Evolutionary conservation across 106 monocot species (phyloP), one percentile per base, ranked within the genome.

Genomic region (Dendrobium huoshanense): DNA sequence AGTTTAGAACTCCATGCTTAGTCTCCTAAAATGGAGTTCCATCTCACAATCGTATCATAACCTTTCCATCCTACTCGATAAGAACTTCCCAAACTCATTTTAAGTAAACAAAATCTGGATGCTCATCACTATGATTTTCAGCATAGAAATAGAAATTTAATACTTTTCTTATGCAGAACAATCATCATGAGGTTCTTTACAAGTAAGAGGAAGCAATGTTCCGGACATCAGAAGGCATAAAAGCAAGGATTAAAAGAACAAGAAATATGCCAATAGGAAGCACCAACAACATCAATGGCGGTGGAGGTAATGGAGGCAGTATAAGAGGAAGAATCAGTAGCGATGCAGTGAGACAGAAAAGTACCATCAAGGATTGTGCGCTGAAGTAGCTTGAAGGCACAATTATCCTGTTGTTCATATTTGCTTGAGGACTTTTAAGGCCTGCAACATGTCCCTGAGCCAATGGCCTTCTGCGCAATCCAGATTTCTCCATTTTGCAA

Each of bases 271-370:
- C 88, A 17, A 88, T 25, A n/a, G 88, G 90, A 55, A 91, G 48
- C 24, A 91, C 77, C 55, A 91, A 83, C 15, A 88, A 55, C 85
- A 88, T 27, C 18, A 51, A 68, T 11, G 91, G 91, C 2, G 91
- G 88, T n/a, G 88, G 91, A 22, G 86, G 84, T 77, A 88, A 77
- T 37, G 88, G 88, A 15, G 91, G 88, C 41, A 91, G 80, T 13
- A 91, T 59, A 42, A 91, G 73, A 18, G 91, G 91, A 2, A 91
- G 88, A 78, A 91, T 80, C 82, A 91, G 72, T 41, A 88, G 58
- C 0, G 82, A 88, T 1, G 80, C 82, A 0, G 88, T 81, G 40
- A 91, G 37, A 42, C 80, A 86, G 20, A 83, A 9, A 22, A 91
- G 86, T 77, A 91, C 80, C 27, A 86, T 40, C 0, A 91, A 77